Evolutionary conservation across 2,329 filamentous ascomycete genomes (phyloP).

Genomic region (Capronia americana): DNA sequence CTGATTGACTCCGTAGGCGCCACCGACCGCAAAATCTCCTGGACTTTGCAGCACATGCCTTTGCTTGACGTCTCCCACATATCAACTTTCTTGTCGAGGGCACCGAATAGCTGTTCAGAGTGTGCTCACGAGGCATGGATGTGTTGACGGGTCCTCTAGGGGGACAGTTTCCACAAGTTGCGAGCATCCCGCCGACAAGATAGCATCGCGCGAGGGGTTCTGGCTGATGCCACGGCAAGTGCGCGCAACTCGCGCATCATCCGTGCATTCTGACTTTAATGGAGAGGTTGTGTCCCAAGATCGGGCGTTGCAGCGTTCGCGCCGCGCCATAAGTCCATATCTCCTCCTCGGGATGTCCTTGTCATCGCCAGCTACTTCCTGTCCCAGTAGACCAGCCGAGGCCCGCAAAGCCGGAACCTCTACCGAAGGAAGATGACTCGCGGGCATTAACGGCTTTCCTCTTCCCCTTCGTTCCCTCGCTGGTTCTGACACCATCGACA

Average conservation of each 20-base stretch:
- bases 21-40: background rate
- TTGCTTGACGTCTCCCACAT: background rate
- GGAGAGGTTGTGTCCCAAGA: background rate
- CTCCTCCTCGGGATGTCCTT: background rate
- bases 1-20: conserved; percentile 22
- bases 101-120: background rate
- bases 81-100: background rate
- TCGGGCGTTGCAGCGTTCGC: background rate
- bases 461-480: conserved; percentile 51
- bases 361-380: conserved; percentile 39
- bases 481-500: conserved; percentile 78
- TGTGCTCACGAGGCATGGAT: background rate
- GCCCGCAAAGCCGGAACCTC: conserved; percentile 38
- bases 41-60: background rate
- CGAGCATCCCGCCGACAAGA: background rate
- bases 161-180: background rate
- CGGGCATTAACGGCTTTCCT: conserved; percentile 52
- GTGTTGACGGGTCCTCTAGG: background rate
- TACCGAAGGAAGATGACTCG: conserved; percentile 41
- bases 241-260: background rate
- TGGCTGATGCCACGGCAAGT: background rate
- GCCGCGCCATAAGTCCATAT: background rate
- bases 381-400: conserved; percentile 38
- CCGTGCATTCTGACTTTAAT: background rate
- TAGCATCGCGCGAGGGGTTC: background rate